phyloP scores from a whole-genome alignment of 208 protist species.

The Leishmania aethiopica region DNA sequence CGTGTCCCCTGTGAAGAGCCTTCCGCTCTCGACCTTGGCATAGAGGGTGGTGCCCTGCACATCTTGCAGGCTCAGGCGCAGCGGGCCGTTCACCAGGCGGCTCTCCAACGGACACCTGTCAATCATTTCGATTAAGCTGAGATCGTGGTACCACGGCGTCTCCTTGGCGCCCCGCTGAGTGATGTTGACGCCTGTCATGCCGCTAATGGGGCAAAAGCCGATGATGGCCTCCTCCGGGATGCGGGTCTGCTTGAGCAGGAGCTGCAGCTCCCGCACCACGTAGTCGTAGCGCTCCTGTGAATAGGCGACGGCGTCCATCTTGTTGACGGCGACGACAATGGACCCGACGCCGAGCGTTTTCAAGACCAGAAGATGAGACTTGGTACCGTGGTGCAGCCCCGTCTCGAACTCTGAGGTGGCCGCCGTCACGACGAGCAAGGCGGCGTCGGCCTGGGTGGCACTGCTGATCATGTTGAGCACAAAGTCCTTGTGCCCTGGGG shows the following conservation, averaged over 20 bases:
- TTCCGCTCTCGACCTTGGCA: conserved; percentile 82
- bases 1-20: conserved; percentile 42
- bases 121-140: conserved; percentile 67
- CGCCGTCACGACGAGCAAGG: conserved; percentile 97
- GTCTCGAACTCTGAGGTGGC: conserved; percentile 97
- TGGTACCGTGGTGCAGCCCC: conserved; percentile 97
- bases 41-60: conserved; percentile 61
- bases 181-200: conserved; percentile 78
- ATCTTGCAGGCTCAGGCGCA: conserved; percentile 82
- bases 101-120: conserved; percentile 76
- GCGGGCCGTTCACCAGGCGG: conserved; percentile 57
- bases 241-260: conserved; percentile 94
- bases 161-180: conserved; percentile 14
- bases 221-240: conserved; percentile 67
- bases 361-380: conserved; percentile 97
- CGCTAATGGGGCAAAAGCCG: conserved; percentile 83
- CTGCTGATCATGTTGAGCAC: conserved; percentile 99
- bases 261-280: conserved; percentile 88
- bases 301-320: conserved; percentile 98
- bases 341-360: conserved; percentile 98
- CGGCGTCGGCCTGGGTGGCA: conserved; percentile 97
- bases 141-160: conserved; percentile 81
- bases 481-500: conserved; percentile 97
- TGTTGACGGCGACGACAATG: conserved; percentile 98
- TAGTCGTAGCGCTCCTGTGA: conserved; percentile 92